Base-by-base conservation (phyloP, 2,329 filamentous ascomycete species). In the Sporothrix globosa region DNA sequence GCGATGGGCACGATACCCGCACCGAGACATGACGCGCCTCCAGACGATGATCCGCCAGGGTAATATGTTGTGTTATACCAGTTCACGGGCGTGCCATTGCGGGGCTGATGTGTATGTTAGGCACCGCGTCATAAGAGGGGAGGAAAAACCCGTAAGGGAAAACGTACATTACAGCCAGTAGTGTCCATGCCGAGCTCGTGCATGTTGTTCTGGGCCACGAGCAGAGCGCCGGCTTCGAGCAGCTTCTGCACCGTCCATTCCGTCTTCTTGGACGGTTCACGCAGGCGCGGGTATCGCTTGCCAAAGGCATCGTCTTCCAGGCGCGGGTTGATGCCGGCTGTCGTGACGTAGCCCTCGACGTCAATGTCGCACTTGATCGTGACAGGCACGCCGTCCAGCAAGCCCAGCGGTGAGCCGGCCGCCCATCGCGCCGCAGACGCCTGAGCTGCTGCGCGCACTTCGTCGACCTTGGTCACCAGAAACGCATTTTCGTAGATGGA, bases 291-390 rank as follows among this genome's bases (percentile, higher is more conserved):
- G 52, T 82, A 76, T 1, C 82, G 85, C 70, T 86, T 85, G 73
- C 90, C 84, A 69, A 74, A 73, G 4, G 69, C 72, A 2, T 53
- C 69, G 65, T 72, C 70, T 30, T 54, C 72, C 4, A 54, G 67
- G 11, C 68, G 72, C 60, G 89, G 82, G 72, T 81, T 85, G 75
- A 90, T 89, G 27, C 91, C 92, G 63, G 86, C 80, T 68, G 88
- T 90, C 73, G 85, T 87, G 67, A 87, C 85, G 77, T 93, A 94
- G 17, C 91, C 92, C 73, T 87, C 84, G 44, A 93, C 82, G 73
- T 90, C 85, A 19, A 90, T 85, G 76, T 97, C 92, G 76, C 96
- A 93, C 80, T 97, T 97, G 75, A 96, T 87, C 0, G 90, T 91
- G 65, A 96, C 86, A 0, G 93, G 93, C 0, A 97, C 88, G 14